Evolutionary conservation across 1,139 yeast species (phyloP).

Genomic region (Kodamaea plutei): DNA sequence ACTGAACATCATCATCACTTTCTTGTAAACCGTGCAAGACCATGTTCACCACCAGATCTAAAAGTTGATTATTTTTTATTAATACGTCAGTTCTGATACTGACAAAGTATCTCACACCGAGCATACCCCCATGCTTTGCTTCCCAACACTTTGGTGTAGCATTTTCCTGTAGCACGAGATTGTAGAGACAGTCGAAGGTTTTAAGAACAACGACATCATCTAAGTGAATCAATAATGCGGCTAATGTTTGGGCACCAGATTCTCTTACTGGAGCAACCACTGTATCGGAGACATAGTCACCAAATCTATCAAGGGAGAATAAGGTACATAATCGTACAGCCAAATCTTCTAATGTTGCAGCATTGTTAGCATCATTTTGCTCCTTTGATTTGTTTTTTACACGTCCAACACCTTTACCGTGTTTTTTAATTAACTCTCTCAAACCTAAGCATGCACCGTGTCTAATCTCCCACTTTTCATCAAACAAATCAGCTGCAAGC

Average conservation of each 20-base stretch:
- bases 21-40: conserved; percentile 83
- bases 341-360: conserved; percentile 76
- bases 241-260: conserved; percentile 91
- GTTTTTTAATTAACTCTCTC: conserved; percentile 79
- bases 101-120: conserved; percentile 88
- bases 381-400: conserved; percentile 55
- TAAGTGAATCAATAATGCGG: conserved; percentile 77
- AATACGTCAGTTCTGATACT: conserved; percentile 82
- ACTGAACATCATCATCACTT: conserved; percentile 93
- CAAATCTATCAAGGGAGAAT: conserved; percentile 91
- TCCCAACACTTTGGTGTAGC: conserved; percentile 69
- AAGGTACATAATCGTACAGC: conserved; percentile 82
- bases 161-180: conserved; percentile 67
- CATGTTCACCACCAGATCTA: conserved; percentile 74
- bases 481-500: conserved; percentile 72
- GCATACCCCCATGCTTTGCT: conserved; percentile 97
- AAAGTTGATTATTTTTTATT: conserved; percentile 50
- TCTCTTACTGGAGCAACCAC: conserved; percentile 98
- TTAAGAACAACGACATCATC: conserved; percentile 48
- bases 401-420: conserved; percentile 86
- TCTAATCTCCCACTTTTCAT: conserved; percentile 89
- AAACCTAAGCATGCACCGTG: conserved; percentile 96
- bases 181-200: conserved; percentile 64
- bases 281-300: conserved; percentile 95
- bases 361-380: conserved; percentile 66